Base-by-base conservation (phyloP, 371 early-diverging fungal species). In the Saksenaea oblongispora region DNA sequence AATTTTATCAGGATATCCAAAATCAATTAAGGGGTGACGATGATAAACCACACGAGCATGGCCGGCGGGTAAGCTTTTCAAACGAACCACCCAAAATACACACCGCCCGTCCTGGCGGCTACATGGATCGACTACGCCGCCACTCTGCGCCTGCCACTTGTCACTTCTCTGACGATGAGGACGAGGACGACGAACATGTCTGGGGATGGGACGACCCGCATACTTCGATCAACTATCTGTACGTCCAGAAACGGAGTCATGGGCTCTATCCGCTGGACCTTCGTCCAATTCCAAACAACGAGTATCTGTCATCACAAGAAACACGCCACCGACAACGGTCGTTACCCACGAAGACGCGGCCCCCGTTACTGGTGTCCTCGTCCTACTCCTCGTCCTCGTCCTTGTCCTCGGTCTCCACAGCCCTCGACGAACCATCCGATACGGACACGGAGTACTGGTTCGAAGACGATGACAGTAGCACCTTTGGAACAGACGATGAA, bases 121-220 rank as follows among this genome's bases (percentile, higher is more conserved):
- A 15, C 7, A 44, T 18, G 44, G n/a, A n/a, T 15, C n/a, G 44
- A 44, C 5, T 9, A 47, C n/a, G 99, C 99, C 73, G 98, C 97
- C 58, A 98, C 99, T 59, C 75, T 99, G 65, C 85, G 93, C 11
- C 84, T 97, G 26, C 99, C 99, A 31, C 31, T 31, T 31, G 31
- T 7, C 7, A 2, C 7, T 4, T 31, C 31, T 31, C 31, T 5
- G 41, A 41, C 11, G 41, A 41, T 0, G 42, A 41, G 2, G 42
- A 41, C 5, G 42, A 41, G 2, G 37, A 44, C n/a, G 51, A 47
- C 0, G 51, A 47, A 47, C 22, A 47, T 11, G 18, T 47, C 22
- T 22, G 17, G 18, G 51, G 51, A 3, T 47, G 51, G 51, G 24
- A 47, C 11, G 22, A 22, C 22, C 51, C 51, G 4, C 5, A 7